phyloP scores from a whole-genome alignment of 2,329 filamentous ascomycete species.

The Microsporum audouinii region DNA sequence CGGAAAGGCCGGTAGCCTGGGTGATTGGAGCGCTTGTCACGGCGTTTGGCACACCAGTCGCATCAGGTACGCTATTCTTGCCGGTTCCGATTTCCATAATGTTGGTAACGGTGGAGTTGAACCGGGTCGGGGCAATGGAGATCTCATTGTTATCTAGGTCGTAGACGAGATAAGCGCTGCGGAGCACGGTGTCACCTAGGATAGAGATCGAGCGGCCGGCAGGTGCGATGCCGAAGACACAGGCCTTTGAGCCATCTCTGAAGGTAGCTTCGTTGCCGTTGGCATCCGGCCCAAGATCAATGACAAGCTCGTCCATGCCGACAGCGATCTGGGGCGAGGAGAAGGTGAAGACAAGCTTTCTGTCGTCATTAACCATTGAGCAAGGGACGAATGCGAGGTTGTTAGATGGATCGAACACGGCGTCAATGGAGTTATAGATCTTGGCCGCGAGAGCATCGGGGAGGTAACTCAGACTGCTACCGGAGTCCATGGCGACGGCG shows the following conservation, averaged over 20 bases:
- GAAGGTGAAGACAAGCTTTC: conserved; percentile 45
- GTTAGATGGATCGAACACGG: conserved; percentile 43
- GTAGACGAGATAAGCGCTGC: conserved; percentile 65
- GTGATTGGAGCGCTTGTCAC: conserved; percentile 15
- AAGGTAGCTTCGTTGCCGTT: conserved; percentile 42
- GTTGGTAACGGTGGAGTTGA: conserved; percentile 42
- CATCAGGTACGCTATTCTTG: conserved; percentile 38
- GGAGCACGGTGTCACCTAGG: conserved; percentile 62
- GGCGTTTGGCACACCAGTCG: conserved; percentile 25
- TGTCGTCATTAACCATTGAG: conserved; percentile 34
- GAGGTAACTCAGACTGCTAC: conserved; percentile 56
- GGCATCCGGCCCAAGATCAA: conserved; percentile 42
- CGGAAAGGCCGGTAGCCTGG: conserved; percentile 6
- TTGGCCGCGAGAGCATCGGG: conserved; percentile 40
- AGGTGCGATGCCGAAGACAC: conserved; percentile 57
- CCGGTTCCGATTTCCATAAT: conserved; percentile 44
- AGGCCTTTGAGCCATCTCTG: conserved; percentile 44
- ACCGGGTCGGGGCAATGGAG: conserved; percentile 56
- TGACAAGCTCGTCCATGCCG: conserved; percentile 48
- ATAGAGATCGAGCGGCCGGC: conserved; percentile 47
- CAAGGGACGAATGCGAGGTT: conserved; percentile 46
- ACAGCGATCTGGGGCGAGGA: conserved; percentile 43
- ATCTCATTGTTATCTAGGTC: conserved; percentile 62
- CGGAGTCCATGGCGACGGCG: conserved; percentile 59
- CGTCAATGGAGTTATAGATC: conserved; percentile 50